Base-by-base conservation (phyloP, 345 rosid genomes). In the Lepidium africanum region DNA sequence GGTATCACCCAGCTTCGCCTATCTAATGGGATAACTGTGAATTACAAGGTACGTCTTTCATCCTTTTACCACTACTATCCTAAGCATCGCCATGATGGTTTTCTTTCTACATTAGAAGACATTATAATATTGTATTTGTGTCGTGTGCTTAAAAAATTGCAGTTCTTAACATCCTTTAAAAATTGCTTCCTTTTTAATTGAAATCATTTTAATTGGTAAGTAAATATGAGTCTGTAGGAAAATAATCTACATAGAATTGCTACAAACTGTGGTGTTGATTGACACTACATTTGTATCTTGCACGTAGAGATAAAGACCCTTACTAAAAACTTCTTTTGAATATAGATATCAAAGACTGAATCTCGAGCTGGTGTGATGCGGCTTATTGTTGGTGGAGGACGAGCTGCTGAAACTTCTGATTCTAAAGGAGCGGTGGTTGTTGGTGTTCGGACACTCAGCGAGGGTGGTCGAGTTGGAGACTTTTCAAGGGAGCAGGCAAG, bases 391-490 rank as follows among this genome's bases (percentile, higher is more conserved):
- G 98, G 99, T 48, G 99, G 99, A 14, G 99, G 99, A 19, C 86
- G 96, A 76, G 98, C 97, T 30, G 90, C 84, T 76, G 99, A 95
- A 81, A 80, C 75, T 74, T 78, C 82, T n/a, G 88, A 89, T 46
- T 79, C 92, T 48, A 87, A 87, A 80, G 99, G 98, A 76, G 92
- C 98, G 58, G 98, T 91, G 69, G 84, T 89, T 67, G 96, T 89
- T 38, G 99, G 97, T 77, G 99, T 95, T 70, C 84, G 98, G 73
- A 95, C 99, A 72, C 91, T 95, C 62, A 91, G 97, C 11, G 99
- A 95, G 83, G 96, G 99, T 76, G 99, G 99, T 72, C 88, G 98
- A 40, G 99, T 95, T 69, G 96, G 99, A 45, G 89, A 85, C 78
- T 91, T 89, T 80, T 87, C 99, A 12, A 95, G 99, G 83, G 99